These are phyloP conservation scores for Xylariaceae sp. DNA, from an alignment of 2,329 filamentous ascomycete species.

Conservation along the genomic window DNA sequence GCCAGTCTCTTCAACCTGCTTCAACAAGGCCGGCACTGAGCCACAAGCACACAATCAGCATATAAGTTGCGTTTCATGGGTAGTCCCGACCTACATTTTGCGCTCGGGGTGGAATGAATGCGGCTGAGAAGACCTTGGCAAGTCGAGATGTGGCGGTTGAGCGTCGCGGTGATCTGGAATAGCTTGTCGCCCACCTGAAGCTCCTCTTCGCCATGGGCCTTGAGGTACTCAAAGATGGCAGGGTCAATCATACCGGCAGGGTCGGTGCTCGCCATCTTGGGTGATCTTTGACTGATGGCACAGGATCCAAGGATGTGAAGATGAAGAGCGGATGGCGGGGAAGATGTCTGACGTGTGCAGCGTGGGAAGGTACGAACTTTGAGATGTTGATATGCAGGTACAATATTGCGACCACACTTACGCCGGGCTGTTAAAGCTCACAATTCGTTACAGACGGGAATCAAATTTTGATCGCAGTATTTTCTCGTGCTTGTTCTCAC, in stretches of 20 bases:
- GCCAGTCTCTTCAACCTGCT: conserved; percentile 63
- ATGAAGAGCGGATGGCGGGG: conserved; percentile 1
- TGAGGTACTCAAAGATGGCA: conserved; percentile 81
- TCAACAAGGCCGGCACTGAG: conserved; percentile 66
- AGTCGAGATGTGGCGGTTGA: conserved; percentile 80
- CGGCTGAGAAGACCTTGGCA: conserved; percentile 81
- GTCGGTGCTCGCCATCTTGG: conserved; percentile 25
- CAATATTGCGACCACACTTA: too few relatives aligned
- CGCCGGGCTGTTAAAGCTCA: too few relatives aligned
- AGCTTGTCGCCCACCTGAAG: conserved; percentile 77
- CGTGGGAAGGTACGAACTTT: neutral
- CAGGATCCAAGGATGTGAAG: neutral
- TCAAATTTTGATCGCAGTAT: too few relatives aligned
- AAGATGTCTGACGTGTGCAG: too few relatives aligned
- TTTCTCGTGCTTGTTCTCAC: too few relatives aligned
- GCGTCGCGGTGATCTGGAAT: conserved; percentile 72
- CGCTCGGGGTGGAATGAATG: conserved; percentile 80
- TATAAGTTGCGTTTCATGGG: neutral
- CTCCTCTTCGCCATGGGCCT: conserved; percentile 88
- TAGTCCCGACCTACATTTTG: conserved; percentile 42
- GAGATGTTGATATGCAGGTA: neutral
- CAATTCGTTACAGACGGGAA: too few relatives aligned
- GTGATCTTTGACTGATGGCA: neutral
- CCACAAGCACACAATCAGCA: conserved; percentile 7
- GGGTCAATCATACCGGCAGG: conserved; percentile 65